A percentile compares a stretch with the other conserved stretches of the same genome.
Conservation (phyloP, 305 asterid species). For the Fraxinus sp. region DNA sequence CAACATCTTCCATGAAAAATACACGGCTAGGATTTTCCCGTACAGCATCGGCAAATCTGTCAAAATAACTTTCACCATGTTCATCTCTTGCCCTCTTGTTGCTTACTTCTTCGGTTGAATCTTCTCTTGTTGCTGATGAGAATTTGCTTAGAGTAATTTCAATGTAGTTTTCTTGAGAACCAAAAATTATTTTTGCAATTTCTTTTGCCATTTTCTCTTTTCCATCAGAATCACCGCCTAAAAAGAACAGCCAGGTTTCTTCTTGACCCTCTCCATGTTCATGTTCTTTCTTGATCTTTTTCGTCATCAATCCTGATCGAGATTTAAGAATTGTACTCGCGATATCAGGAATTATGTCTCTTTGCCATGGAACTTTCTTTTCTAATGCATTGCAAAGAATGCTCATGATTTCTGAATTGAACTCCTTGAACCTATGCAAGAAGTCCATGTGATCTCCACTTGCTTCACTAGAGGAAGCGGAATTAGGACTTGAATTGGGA, state of each 20-base stretch:
- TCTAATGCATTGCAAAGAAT: constrained; percentile 54
- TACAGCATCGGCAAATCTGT: constrained; percentile 58
- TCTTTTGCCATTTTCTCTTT: constrained; percentile 71
- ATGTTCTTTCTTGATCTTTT: background rate
- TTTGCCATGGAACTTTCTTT: constrained; percentile 69
- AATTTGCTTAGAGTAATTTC: constrained; percentile 52
- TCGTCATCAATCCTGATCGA: constrained; percentile 44
- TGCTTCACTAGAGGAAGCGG: constrained; percentile 95
- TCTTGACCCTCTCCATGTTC: constrained; percentile 23
- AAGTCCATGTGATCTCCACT: constrained; percentile 46
- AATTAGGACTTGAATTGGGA: constrained; percentile 92
- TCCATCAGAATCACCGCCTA: constrained; percentile 60
- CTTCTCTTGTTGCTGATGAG: constrained; percentile 29
- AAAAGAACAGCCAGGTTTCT: constrained; percentile 68
- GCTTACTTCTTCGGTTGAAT: constrained; percentile 47
- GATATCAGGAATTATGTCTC: constrained; percentile 46
- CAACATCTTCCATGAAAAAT: constrained; percentile 66
- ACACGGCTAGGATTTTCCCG: constrained; percentile 64
- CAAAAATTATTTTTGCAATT: constrained; percentile 57
- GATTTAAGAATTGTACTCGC: constrained; percentile 53
- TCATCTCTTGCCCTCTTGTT: constrained; percentile 70
- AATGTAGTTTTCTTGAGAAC: constrained; percentile 41
- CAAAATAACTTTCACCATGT: constrained; percentile 49
- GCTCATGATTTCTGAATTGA: constrained; percentile 40
- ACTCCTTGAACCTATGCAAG: constrained; percentile 36